A percentile compares a stretch with the other conserved stretches of the same genome.
Conservation (phyloP, 495 filamentous ascomycete species). For the Cudoniella acicularis region DNA sequence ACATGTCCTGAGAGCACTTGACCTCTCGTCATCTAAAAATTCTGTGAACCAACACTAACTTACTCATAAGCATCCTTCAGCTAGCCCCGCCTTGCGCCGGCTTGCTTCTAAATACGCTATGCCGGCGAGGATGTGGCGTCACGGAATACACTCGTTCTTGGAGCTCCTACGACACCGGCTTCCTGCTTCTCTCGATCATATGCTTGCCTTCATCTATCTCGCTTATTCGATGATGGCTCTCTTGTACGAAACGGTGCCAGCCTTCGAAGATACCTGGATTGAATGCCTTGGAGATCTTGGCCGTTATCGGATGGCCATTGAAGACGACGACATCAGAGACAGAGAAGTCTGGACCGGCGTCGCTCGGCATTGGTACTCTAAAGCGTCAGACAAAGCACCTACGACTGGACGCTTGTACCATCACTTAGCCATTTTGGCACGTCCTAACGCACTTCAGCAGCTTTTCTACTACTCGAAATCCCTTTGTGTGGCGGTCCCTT, state of each 20-base stretch:
- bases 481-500: slow-evolving; percentile 18
- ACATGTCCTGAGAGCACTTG: too few species aligned
- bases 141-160: slow-evolving; percentile 75
- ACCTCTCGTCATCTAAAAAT: too few species aligned
- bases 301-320: slow-evolving; percentile 65
- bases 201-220: slow-evolving; percentile 76
- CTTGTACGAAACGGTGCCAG: slow-evolving; percentile 68
- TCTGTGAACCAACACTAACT: too few species aligned
- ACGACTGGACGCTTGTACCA: slow-evolving; percentile 73
- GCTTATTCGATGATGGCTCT: slow-evolving; percentile 81
- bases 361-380: slow-evolving; percentile 75
- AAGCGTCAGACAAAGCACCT: slow-evolving; percentile 67
- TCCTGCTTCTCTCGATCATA: slow-evolving; percentile 69
- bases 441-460: slow-evolving; percentile 69
- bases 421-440: slow-evolving; percentile 74
- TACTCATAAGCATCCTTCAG: slow-evolving; percentile 66
- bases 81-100: slow-evolving; percentile 25
- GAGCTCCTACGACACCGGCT: slow-evolving; percentile 66
- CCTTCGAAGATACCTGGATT: slow-evolving; percentile 83
- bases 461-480: slow-evolving; percentile 62
- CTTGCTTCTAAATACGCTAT: slow-evolving; percentile 21
- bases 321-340: slow-evolving; percentile 66
- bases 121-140: slow-evolving; percentile 29
- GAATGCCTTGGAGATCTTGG: slow-evolving; percentile 82
- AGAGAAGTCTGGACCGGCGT: slow-evolving; percentile 76